phyloP scores from a whole-genome alignment of 768 basidiomycete genomes.

The Leucosporidium scottii region DNA sequence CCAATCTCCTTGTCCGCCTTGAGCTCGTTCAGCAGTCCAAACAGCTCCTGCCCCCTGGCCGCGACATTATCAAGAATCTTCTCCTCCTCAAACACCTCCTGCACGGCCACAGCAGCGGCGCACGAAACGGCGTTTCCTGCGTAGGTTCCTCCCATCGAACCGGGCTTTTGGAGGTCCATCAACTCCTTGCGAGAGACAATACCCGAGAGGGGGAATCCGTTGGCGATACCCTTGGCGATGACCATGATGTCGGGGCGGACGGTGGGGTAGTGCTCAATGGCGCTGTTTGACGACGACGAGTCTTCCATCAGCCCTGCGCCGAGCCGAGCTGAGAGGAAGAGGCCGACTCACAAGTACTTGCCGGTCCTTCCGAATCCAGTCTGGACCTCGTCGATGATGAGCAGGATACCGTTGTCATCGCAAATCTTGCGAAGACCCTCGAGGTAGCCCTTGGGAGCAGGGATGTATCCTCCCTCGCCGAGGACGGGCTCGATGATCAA shows the following conservation, averaged over 20 bases:
- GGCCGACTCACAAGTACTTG: constrained; percentile 53
- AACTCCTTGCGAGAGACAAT: constrained; percentile 71
- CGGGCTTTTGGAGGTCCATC: constrained; percentile 68
- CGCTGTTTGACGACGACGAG: no score
- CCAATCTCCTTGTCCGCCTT: constrained; percentile 51
- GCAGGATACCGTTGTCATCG: constrained; percentile 73
- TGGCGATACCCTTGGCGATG: constrained; percentile 84
- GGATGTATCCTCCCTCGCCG: constrained; percentile 92
- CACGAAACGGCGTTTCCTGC: constrained; percentile 88
- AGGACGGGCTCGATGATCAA: constrained; percentile 87
- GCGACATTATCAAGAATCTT: constrained; percentile 74
- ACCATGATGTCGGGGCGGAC: constrained; percentile 81
- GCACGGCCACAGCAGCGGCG: constrained; percentile 79
- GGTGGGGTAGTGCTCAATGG: constrained; percentile 66
- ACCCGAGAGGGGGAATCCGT: constrained; percentile 88
- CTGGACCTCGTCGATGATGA: constrained; percentile 64
- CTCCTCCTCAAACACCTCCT: constrained; percentile 68
- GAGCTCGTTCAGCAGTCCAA: constrained; percentile 55
- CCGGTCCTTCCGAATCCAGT: constrained; percentile 85
- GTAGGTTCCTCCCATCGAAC: constrained; percentile 75
- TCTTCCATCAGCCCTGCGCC: no score
- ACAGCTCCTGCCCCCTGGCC: constrained; percentile 66
- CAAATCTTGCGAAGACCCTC: constrained; percentile 74
- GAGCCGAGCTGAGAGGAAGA: background rate
- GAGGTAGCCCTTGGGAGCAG: constrained; percentile 72